Conservation (phyloP, 2,329 filamentous ascomycete species). For the Aspergillus uvarum region DNA sequence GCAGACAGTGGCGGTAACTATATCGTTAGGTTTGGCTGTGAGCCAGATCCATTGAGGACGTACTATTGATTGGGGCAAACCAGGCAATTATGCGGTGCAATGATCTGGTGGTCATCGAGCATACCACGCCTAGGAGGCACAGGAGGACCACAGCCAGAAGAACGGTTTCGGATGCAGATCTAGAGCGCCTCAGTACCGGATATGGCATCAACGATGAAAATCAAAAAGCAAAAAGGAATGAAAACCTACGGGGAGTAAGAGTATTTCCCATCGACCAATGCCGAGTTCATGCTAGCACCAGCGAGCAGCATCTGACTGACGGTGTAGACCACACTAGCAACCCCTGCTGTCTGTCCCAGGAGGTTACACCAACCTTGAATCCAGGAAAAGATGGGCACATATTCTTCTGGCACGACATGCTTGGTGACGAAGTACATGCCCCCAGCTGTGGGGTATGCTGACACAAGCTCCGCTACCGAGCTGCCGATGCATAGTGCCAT, state of each 20-base stretch:
- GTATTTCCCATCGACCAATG: conserved; percentile 51
- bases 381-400: conserved; percentile 65
- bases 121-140: conserved; percentile 58
- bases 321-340: conserved; percentile 62
- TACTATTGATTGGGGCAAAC: conserved; percentile 67
- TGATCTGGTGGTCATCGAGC: conserved; percentile 60
- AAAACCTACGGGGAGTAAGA: conserved; percentile 56
- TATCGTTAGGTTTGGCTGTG: neutral
- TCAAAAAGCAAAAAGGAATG: too few relatives aligned
- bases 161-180: conserved; percentile 59
- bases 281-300: conserved; percentile 61
- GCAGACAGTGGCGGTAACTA: conserved; percentile 58
- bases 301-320: conserved; percentile 65
- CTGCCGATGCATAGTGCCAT: conserved; percentile 66
- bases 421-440: conserved; percentile 70
- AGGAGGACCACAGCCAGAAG: conserved; percentile 58
- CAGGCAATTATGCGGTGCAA: conserved; percentile 61
- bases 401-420: conserved; percentile 60
- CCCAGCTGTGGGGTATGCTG: conserved; percentile 65
- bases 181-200: conserved; percentile 26
- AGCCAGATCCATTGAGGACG: neutral
- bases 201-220: neutral
- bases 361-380: conserved; percentile 68
- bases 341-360: conserved; percentile 62
- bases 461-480: conserved; percentile 65